Conservation (phyloP, 225 moss, liverwort and hornwort genomes). For the Rhytidiadelphus loreus region DNA sequence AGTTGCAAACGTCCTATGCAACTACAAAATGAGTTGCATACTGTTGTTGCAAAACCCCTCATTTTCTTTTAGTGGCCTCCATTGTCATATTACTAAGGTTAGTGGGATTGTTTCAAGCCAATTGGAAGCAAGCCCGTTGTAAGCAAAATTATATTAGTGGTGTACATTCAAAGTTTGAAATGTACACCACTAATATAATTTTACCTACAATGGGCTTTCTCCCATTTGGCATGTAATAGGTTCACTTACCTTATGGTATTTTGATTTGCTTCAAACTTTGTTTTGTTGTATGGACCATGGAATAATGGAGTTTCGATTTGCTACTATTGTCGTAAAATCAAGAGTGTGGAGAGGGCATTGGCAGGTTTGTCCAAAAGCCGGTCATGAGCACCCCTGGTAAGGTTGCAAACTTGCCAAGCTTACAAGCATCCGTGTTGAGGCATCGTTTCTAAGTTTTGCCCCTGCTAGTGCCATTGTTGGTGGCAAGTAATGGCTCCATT, state of each 20-base stretch:
- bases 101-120: too few species aligned
- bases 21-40: too few species aligned
- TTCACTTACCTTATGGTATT: neutral
- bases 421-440: rapidly evolving
- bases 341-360: rapidly evolving
- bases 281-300: neutral
- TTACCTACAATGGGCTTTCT: rapidly evolving
- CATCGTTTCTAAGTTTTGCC: rapidly evolving
- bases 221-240: too few species aligned
- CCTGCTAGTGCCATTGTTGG: neutral
- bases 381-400: rapidly evolving
- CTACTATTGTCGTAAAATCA: rapidly evolving
- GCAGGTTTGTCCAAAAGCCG: rapidly evolving
- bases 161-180: too few species aligned
- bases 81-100: rapidly evolving
- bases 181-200: too few species aligned
- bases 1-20: too few species aligned
- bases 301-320: neutral
- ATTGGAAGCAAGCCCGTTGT: too few species aligned
- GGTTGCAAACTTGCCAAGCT: rapidly evolving
- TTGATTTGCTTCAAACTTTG: rapidly evolving
- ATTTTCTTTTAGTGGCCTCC: too few species aligned
- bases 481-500: rapidly evolving
- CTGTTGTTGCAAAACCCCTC: too few species aligned
- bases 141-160: too few species aligned